These are phyloP conservation scores for Coniochaeta pulveracea DNA, from an alignment of 2,329 filamentous ascomycete species.

Conservation along the genomic window DNA sequence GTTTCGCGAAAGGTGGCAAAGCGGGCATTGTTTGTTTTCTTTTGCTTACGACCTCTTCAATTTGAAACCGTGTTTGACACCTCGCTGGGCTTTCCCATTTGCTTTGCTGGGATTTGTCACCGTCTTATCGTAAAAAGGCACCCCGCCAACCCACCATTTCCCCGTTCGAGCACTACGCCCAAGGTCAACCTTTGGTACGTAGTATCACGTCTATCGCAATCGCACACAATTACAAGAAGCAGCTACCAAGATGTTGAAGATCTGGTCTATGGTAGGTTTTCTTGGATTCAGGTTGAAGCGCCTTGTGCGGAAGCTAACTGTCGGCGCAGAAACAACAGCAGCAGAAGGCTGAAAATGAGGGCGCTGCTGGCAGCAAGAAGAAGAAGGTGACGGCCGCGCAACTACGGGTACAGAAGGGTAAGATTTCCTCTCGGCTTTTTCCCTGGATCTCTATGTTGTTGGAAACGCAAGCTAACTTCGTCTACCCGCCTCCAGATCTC, in stretches of 20 bases:
- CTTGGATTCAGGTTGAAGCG: background rate
- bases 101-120: too few relatives aligned
- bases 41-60: too few relatives aligned
- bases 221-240: too few relatives aligned
- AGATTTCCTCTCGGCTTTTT: background rate
- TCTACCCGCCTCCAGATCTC: slow-evolving; percentile 47
- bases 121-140: too few relatives aligned
- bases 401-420: slow-evolving; percentile 91
- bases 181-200: too few relatives aligned
- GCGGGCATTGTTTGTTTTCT: too few relatives aligned
- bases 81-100: too few relatives aligned
- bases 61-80: too few relatives aligned
- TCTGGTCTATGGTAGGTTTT: slow-evolving; percentile 86
- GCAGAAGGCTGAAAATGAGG: slow-evolving; percentile 76
- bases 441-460: background rate
- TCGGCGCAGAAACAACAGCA: slow-evolving; percentile 92
- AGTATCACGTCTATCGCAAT: too few relatives aligned
- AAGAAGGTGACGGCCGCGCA: slow-evolving; percentile 98
- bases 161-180: too few relatives aligned
- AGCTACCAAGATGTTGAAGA: slow-evolving; percentile 91
- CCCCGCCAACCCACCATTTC: too few relatives aligned
- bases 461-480: slow-evolving; percentile 5
- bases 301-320: slow-evolving; percentile 17
- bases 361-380: slow-evolving; percentile 68
- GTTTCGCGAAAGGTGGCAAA: too few relatives aligned